Conservation (phyloP, 2,329 filamentous ascomycete species). For the Fusarium penzigii region DNA sequence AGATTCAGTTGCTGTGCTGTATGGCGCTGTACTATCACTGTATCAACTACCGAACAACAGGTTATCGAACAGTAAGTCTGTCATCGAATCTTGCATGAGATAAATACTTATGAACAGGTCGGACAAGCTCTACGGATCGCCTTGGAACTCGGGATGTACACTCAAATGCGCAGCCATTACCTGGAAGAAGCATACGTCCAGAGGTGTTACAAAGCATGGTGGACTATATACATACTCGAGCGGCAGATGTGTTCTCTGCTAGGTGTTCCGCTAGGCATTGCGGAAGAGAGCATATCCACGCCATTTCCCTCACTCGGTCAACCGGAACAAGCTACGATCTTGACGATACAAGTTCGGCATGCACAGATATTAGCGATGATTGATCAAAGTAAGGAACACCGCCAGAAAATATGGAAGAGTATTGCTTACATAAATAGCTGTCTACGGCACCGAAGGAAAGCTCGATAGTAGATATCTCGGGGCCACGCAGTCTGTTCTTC, state of each 20-base stretch:
- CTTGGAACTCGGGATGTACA: constrained; percentile 19
- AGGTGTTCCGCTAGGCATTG: constrained; percentile 17
- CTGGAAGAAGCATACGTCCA: constrained; percentile 14
- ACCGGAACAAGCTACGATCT: constrained; percentile 7
- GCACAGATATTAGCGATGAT: constrained; percentile 19
- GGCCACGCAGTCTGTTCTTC: constrained; percentile 19
- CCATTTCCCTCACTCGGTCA: constrained; percentile 11
- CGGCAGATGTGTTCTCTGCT: constrained; percentile 17
- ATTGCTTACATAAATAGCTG: constrained; percentile 9
- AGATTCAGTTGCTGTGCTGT: constrained; percentile 21
- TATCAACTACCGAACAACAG: constrained; percentile 11
- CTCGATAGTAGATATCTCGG: constrained; percentile 22
- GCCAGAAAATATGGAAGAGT: rapidly evolving
- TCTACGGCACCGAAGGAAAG: constrained; percentile 25
- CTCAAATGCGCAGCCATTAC: constrained; percentile 16
- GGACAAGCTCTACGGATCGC: constrained; percentile 14
- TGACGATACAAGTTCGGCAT: constrained; percentile 19
- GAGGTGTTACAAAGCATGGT: constrained; percentile 14
- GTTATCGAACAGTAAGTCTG: constrained; percentile 10
- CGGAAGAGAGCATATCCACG: constrained; percentile 20
- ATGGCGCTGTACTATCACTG: constrained; percentile 18
- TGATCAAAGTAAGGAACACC: constrained; percentile 14
- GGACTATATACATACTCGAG: constrained; percentile 23
- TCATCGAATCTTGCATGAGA: rapidly evolving
- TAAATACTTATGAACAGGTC: constrained; percentile 5